Percentiles rank a stretch among this genome's conserved stretches.
These are phyloP conservation scores for Naganishia friedmannii DNA, from an alignment of 768 basidiomycete species.

Conservation along the genomic window DNA sequence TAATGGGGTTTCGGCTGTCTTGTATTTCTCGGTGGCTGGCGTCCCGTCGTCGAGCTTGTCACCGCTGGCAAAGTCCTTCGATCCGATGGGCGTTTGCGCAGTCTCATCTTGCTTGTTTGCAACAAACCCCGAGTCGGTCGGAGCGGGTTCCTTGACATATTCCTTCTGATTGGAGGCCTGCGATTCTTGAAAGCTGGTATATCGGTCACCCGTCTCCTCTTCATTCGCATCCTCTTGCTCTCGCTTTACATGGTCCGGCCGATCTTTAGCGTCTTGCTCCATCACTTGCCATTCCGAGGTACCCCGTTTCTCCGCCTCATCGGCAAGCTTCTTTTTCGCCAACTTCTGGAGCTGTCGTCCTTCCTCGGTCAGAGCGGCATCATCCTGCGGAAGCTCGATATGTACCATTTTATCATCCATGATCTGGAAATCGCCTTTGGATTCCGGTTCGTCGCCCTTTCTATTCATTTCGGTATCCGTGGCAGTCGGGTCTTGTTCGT, in stretches of 20 bases:
- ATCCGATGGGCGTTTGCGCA: neutral
- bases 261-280: neutral
- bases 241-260: neutral
- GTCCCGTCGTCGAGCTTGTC: neutral
- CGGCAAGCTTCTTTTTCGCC: constrained; percentile 2
- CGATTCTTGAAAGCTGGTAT: neutral
- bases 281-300: constrained; percentile 12
- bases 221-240: constrained; percentile 5
- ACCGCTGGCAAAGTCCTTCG: neutral
- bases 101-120: neutral
- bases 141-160: neutral
- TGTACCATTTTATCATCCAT: constrained; percentile 14
- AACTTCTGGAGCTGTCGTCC: constrained; percentile 3
- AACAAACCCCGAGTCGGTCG: neutral
- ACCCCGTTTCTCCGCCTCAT: neutral
- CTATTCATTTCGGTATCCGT: constrained; percentile 7
- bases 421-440: neutral
- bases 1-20: neutral
- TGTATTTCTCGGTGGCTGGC: neutral
- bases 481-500: neutral
- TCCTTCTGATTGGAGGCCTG: neutral
- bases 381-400: constrained; percentile 9
- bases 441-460: constrained; percentile 9
- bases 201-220: constrained; percentile 11
- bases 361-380: constrained; percentile 12